Base-by-base conservation (phyloP, 768 basidiomycete species). In the Leccinellum rugosiceps region DNA sequence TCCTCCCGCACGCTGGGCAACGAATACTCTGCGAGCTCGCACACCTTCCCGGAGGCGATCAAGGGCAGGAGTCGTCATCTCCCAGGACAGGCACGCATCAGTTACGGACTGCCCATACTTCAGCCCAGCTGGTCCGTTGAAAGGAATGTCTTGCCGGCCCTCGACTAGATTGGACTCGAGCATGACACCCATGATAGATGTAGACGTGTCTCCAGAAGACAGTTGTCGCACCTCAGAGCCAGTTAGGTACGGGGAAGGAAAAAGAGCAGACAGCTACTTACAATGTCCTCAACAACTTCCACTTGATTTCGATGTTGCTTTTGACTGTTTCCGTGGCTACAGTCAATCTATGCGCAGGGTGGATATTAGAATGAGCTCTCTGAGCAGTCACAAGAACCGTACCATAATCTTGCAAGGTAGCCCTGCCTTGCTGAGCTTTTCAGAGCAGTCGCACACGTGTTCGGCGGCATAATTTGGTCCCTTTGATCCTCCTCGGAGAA, bases 321-420 rank as follows among this genome's bases (percentile, higher is more conserved):
- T 58, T 80, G 84, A 65, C 90, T 92, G 75, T 98, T 98, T 58
- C 96, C 94, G 69, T 98, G 95, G 65, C 93, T 95, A 80, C 96
- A 96, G 73, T 96, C 93, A 61, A 97, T 86, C 94, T 96, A 68
- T 30, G 62, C 49, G 25, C 32, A 10, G 21, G 35, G 46, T 53
- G 13, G 53, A 43, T 21, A 30, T 44, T 15, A 25, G 9, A 28
- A 44, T 14, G 23, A 50, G 15, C 32, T 50, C 26, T 47, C 34
- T 34, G 9, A 52, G 35, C 31, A 52, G 54, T 43, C 45, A 23
- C 57, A 45, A 1, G 56, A 38, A 55, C 59, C 77, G 54, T 64
- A 94, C 92, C 96, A 98, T 98, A 60, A 99, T 81, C 69, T 87
- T 92, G 60, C 83, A 82, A 11, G 84, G 66, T 35, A 97, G 76